Percentiles rank a stretch among this genome's conserved stretches.
Evolutionary conservation across 176 grass and related monocot genomes (phyloP).

Genomic region (Avena atlantica): DNA sequence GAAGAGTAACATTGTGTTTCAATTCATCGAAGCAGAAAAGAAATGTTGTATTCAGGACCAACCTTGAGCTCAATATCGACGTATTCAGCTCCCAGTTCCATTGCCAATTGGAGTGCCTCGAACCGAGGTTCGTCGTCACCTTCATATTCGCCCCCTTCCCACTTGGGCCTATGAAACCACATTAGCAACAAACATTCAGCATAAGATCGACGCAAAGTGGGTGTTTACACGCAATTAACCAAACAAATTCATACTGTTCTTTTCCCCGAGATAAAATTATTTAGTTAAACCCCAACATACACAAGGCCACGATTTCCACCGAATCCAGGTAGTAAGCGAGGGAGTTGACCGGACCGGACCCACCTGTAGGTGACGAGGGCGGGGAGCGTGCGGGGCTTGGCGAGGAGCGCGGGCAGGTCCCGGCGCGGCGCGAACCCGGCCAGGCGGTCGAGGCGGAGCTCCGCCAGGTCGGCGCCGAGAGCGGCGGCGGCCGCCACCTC

Average conservation of each 20-base stretch:
- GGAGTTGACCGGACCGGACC: not conserved
- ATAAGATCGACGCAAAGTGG: not conserved
- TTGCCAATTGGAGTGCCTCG: slow-evolving; percentile 70
- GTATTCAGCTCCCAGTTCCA: slow-evolving; percentile 93
- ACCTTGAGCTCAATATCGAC: slow-evolving; percentile 97
- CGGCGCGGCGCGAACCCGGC: slow-evolving; percentile 60
- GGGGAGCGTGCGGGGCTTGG: slow-evolving; percentile 69
- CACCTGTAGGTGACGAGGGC: slow-evolving; percentile 96
- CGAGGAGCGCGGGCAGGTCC: slow-evolving; percentile 75
- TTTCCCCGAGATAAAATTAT: not conserved
- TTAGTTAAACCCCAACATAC: not conserved
- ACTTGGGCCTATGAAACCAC: slow-evolving; percentile 70
- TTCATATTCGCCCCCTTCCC: slow-evolving; percentile 95
- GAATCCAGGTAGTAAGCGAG: no score
- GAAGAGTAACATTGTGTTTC: not conserved
- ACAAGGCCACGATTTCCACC: no score
- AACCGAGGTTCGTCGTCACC: slow-evolving; percentile 77
- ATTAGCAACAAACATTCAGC: not conserved
- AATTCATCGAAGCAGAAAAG: slow-evolving; percentile 9
- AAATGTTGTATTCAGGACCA: not conserved
- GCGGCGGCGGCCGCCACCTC: slow-evolving; percentile 67
- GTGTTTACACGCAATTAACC: not conserved
- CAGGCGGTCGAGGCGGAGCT: slow-evolving; percentile 85
- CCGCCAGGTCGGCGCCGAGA: slow-evolving; percentile 81
- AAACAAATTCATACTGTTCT: not conserved